Percentiles rank a stretch among this genome's conserved stretches.
These are phyloP conservation scores for Vicia faba DNA, from an alignment of 306 rosid species.

Conservation along the genomic window DNA sequence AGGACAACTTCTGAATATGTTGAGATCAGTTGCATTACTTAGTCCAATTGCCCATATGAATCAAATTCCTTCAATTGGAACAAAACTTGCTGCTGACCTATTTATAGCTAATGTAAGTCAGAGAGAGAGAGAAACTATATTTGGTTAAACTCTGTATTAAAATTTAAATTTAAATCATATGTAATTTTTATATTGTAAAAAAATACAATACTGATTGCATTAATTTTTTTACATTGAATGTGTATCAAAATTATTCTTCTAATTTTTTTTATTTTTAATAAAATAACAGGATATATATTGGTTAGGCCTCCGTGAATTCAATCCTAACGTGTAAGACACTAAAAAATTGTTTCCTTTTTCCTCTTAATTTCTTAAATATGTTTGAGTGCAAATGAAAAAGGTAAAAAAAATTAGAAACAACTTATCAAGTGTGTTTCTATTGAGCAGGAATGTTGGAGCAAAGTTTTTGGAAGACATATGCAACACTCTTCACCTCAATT, in stretches of 20 bases:
- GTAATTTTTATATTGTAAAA: no score
- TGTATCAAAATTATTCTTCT: no score
- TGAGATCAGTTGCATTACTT: constrained; percentile 73
- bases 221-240: no score
- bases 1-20: constrained; percentile 45
- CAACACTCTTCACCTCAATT: constrained; percentile 48
- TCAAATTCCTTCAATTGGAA: constrained; percentile 54
- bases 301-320: constrained; percentile 52
- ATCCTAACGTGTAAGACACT: constrained; percentile 54
- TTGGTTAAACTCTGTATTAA: not conserved
- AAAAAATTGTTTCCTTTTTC: not conserved
- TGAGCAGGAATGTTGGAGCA: constrained; percentile 42
- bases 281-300: constrained; percentile 51
- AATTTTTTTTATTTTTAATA: no score
- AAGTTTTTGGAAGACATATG: constrained; percentile 48
- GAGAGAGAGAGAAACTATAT: not conserved
- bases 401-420: not conserved
- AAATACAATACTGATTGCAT: no score
- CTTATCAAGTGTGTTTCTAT: not conserved
- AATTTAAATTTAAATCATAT: not conserved
- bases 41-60: constrained; percentile 77
- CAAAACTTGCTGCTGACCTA: constrained; percentile 53
- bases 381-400: not conserved
- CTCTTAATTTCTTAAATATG: not conserved
- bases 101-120: constrained; percentile 47